Conservation (phyloP, 2,329 filamentous ascomycete species). For the Ophiostoma triangulosporum region DNA sequence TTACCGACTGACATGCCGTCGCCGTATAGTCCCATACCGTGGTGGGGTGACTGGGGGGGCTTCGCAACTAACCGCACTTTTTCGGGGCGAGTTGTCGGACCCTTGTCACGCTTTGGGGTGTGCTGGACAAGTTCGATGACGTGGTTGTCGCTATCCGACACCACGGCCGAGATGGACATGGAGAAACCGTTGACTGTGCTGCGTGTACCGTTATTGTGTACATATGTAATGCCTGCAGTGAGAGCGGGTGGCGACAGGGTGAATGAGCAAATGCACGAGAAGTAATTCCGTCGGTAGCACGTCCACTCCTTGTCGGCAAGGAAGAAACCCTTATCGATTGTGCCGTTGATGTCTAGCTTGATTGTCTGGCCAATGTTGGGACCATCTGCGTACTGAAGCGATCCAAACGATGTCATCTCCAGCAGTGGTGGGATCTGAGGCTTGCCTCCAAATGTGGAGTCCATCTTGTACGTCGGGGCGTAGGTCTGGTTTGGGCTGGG, state of each 20-base stretch:
- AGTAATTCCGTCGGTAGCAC: conserved; percentile 85
- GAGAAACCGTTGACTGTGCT: conserved; percentile 61
- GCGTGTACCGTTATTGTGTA: conserved; percentile 34
- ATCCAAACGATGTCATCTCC: conserved; percentile 38
- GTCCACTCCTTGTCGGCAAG: conserved; percentile 73
- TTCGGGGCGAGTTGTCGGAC: conserved; percentile 62
- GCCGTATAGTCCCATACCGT: conserved; percentile 29
- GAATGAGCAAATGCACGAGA: conserved; percentile 72
- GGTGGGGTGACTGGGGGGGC: conserved; percentile 37
- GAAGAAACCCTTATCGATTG: conserved; percentile 85
- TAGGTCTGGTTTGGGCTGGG: conserved; percentile 33
- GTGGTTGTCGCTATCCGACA: conserved; percentile 63
- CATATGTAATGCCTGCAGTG: conserved; percentile 36
- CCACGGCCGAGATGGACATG: conserved; percentile 73
- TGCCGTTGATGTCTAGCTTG: conserved; percentile 61
- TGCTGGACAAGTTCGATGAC: conserved; percentile 77
- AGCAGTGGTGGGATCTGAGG: conserved; percentile 38
- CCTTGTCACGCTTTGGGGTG: conserved; percentile 83
- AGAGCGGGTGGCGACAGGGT: conserved; percentile 45
- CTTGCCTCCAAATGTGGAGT: conserved; percentile 30
- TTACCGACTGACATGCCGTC: conserved; percentile 7
- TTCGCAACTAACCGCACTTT: conserved; percentile 54
- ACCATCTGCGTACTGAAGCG: conserved; percentile 47
- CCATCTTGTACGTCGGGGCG: conserved; percentile 34
- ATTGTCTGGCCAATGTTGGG: conserved; percentile 33